phyloP scores from a whole-genome alignment of 768 basidiomycete species.

The Boletus rufocinnamomeus region DNA sequence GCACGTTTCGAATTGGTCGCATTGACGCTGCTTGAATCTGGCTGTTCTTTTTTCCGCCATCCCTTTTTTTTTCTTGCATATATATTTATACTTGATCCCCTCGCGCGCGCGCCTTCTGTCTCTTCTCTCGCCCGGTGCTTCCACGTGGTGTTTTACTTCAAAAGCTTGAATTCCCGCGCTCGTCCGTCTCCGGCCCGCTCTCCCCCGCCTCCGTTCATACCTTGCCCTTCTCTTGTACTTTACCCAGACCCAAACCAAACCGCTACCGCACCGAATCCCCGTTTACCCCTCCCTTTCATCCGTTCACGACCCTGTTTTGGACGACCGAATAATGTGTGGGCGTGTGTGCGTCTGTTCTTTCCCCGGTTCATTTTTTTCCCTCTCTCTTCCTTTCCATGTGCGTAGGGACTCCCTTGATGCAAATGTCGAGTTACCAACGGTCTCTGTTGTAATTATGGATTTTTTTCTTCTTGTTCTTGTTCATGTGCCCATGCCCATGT shows the following conservation, averaged over 20 bases:
- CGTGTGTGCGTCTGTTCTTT: neutral
- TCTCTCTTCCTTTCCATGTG: slow-evolving; percentile 14
- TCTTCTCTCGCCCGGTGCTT: neutral
- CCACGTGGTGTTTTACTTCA: neutral
- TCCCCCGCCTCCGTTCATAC: neutral
- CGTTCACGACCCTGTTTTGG: neutral
- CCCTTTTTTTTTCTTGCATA: slow-evolving; percentile 20
- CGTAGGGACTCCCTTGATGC: slow-evolving; percentile 4
- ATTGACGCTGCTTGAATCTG: neutral
- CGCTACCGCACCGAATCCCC: neutral
- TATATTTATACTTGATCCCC: slow-evolving; percentile 21
- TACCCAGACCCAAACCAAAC: neutral
- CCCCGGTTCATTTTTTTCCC: neutral
- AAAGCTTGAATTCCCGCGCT: neutral
- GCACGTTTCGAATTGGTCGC: too few species aligned
- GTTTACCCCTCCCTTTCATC: neutral
- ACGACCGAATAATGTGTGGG: neutral
- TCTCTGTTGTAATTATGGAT: slow-evolving; percentile 28
- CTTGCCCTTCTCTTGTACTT: neutral
- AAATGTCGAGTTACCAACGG: slow-evolving; percentile 15
- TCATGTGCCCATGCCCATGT: neutral
- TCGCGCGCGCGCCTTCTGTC: neutral
- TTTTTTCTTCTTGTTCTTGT: too few species aligned
- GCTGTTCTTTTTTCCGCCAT: neutral
- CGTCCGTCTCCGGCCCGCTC: neutral